These are phyloP conservation scores for Aspergillus ustus DNA, from an alignment of 2,329 filamentous ascomycete genomes.

Conservation along the genomic window DNA sequence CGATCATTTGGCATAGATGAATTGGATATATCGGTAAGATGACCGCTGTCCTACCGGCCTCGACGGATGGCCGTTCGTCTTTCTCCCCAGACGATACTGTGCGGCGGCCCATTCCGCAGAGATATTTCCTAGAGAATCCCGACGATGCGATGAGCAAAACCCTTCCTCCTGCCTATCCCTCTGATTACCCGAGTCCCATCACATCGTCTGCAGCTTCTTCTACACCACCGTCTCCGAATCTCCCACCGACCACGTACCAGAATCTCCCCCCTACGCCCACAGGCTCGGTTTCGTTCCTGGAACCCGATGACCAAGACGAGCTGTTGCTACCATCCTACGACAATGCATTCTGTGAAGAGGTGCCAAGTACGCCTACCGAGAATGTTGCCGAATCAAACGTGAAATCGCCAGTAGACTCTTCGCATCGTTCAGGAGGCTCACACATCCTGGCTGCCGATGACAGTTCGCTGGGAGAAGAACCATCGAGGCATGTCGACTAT, in stretches of 20 bases:
- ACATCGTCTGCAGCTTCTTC: conserved; percentile 43
- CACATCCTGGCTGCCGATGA: conserved; percentile 75
- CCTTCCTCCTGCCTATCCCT: conserved; percentile 33
- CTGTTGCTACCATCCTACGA: conserved; percentile 51
- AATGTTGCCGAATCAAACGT: conserved; percentile 27
- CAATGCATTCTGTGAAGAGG: conserved; percentile 54
- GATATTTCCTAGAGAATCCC: conserved; percentile 37
- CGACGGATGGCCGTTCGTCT: conserved; percentile 36
- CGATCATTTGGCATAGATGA: conserved; percentile 11
- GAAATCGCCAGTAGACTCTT: conserved; percentile 46
- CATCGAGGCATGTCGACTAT: conserved; percentile 92
- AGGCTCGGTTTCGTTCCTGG: conserved; percentile 43
- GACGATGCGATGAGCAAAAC: conserved; percentile 29
- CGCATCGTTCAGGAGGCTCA: conserved; percentile 64
- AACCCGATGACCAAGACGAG: conserved; percentile 33
- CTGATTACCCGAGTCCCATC: conserved; percentile 31
- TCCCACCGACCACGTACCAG: conserved; percentile 35
- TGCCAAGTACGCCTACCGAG: conserved; percentile 31
- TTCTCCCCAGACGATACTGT: conserved; percentile 36
- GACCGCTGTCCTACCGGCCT: conserved; percentile 41
- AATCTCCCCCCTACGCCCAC: conserved; percentile 42
- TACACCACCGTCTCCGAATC: conserved; percentile 42
- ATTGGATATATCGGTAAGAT: conserved; percentile 28
- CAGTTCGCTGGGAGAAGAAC: conserved; percentile 72
- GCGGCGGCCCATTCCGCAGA: conserved; percentile 36